Percentiles rank a stretch among this genome's conserved stretches.
These are phyloP conservation scores for Aspergillus sparsus DNA, from an alignment of 495 filamentous ascomycete species.

Conservation along the genomic window DNA sequence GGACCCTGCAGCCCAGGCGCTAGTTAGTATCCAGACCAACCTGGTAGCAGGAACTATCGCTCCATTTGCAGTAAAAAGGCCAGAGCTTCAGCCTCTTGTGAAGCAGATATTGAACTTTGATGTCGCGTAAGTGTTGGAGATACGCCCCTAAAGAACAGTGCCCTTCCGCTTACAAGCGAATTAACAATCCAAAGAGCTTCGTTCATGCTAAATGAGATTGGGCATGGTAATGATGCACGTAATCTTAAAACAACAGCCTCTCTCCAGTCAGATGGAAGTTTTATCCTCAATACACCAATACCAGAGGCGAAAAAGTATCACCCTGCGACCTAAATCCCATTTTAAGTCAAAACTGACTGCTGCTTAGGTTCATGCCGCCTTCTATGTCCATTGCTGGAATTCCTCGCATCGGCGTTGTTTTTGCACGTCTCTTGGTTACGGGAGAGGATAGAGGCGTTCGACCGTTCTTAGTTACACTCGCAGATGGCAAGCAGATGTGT, in stretches of 20 bases:
- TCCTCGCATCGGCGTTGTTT: constrained; percentile 33
- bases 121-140: constrained; percentile 23
- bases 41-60: constrained; percentile 40
- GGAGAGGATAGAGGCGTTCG: constrained; percentile 34
- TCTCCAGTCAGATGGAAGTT: constrained; percentile 31
- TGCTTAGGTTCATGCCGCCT: constrained; percentile 37
- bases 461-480: constrained; percentile 36
- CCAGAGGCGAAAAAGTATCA: constrained; percentile 18
- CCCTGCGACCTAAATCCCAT: no score
- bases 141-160: background rate
- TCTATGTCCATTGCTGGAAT: constrained; percentile 30
- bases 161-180: background rate
- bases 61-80: constrained; percentile 27
- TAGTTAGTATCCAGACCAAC: constrained; percentile 39
- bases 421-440: constrained; percentile 36
- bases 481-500: constrained; percentile 32
- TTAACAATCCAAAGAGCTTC: constrained; percentile 23
- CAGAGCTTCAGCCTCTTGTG: constrained; percentile 31
- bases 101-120: constrained; percentile 33
- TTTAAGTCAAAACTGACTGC: constrained; percentile 4
- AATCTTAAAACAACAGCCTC: constrained; percentile 44
- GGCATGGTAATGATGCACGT: constrained; percentile 40
- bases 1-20: constrained; percentile 26
- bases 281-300: constrained; percentile 35
- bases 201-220: constrained; percentile 41